Percentiles rank a stretch among this genome's conserved stretches.
These are phyloP conservation scores for Melaleuca quinquenervia DNA, from an alignment of 345 rosid genomes.

Conservation along the genomic window DNA sequence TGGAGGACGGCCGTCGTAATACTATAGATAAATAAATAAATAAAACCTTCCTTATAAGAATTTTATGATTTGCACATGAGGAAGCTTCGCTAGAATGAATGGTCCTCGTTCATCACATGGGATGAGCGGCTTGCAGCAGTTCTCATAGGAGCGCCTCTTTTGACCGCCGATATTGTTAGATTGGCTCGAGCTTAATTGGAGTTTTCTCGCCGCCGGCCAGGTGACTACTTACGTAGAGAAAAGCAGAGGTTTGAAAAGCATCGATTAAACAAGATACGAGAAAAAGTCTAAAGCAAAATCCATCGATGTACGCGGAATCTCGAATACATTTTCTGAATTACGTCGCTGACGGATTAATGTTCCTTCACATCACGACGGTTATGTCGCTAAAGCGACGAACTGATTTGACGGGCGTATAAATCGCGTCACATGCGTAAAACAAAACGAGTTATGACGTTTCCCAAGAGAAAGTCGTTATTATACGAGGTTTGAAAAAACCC, in stretches of 20 bases:
- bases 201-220: background rate
- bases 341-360: rapidly evolving
- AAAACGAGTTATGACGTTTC: background rate
- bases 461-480: background rate
- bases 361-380: rapidly evolving
- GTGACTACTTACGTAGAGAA: background rate
- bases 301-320: rapidly evolving
- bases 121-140: background rate
- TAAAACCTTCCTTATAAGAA: background rate
- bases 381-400: background rate
- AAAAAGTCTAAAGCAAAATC: background rate
- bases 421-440: rapidly evolving
- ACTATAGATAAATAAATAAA: background rate
- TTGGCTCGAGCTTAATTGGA: background rate
- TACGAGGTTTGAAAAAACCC: rapidly evolving
- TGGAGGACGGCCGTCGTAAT: background rate
- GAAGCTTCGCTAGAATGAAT: background rate
- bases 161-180: background rate
- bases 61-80: background rate
- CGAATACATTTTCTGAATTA: background rate
- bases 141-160: background rate
- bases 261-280: background rate
- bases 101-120: background rate
- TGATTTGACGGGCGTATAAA: background rate
- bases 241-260: background rate